Evolutionary conservation across 768 basidiomycete genomes (phyloP).

Genomic region (Cubamyces sp.): DNA sequence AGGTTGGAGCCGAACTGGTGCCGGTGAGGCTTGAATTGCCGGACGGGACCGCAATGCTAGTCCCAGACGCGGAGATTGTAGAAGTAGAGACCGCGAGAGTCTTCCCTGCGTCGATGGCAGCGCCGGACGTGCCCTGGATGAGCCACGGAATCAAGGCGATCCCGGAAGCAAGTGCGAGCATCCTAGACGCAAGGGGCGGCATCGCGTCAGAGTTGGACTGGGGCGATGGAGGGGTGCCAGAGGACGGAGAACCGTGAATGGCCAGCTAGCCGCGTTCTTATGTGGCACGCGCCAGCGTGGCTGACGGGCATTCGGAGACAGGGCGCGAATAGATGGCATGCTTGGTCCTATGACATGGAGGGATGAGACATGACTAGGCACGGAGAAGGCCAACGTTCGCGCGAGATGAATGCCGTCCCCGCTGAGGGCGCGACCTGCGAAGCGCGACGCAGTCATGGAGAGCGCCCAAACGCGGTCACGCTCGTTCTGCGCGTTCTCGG

Average conservation of each 20-base stretch:
- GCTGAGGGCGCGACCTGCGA: neutral
- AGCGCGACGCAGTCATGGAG: constrained; percentile 7
- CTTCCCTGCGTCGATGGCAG: neutral
- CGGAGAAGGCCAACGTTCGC: neutral
- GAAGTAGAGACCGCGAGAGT: neutral
- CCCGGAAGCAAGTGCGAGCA: neutral
- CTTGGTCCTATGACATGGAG: constrained; percentile 10
- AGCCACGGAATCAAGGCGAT: neutral
- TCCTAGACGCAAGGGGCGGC: neutral
- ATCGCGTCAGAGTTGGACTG: neutral
- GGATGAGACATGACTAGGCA: constrained; percentile 5
- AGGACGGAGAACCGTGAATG: neutral
- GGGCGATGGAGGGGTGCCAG: neutral
- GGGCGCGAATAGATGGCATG: constrained; percentile 9
- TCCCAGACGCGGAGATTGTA: neutral
- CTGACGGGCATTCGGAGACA: constrained; percentile 10
- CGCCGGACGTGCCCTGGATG: neutral
- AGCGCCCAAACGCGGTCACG: constrained; percentile 10
- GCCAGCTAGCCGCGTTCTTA: neutral
- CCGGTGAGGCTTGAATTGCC: neutral
- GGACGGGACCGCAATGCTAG: neutral
- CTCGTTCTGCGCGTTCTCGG: constrained; percentile 1
- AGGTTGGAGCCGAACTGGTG: too few species aligned
- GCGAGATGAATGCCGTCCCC: constrained; percentile 1
- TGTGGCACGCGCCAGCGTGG: neutral